Base-by-base conservation (phyloP, 2,329 filamentous ascomycete genomes). In the Fusarium napiforme region DNA sequence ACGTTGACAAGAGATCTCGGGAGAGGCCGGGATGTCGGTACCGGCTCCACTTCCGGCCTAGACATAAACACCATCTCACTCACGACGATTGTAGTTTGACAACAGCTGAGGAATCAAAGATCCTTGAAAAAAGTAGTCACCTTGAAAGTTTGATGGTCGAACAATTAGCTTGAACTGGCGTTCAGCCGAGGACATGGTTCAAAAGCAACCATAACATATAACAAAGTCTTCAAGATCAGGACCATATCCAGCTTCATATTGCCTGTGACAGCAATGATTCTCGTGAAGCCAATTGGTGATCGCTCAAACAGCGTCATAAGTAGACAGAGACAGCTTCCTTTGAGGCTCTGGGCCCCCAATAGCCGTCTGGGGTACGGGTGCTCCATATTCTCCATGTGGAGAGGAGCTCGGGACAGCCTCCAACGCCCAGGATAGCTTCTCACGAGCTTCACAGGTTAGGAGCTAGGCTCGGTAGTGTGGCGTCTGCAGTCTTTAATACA, bases 11-110 rank as follows among this genome's bases (percentile, higher is more conserved):
- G 34, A 59, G 52, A 62, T 62, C 47, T 71, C 71, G 71, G 71
- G 49, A 74, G 70, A 53, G 66, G 45, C 61, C 71, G 71, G 71
- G 60, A 71, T 37, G 65, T 49, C 65, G 52, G 68, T 62, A 40
- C 71, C 71, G 70, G 57, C 67, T 70, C 58, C 61, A 50, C 60
- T 59, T 61, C 65, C 57, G 53, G 57, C 57, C 28, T 42, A 21
- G 32, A 39, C 47, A 47, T 30, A 58, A 40, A 47, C 34, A 58
- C 36, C 52, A 64, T 60, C 59, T 64, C 37, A 37, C 47, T 47
- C 60, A 73, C 42, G 64, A 66, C 34, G 12, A 37, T 42, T 65
- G 32, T 46, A 59, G 43, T 37, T 43, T 52, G 55, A 67, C 36
- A 56, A 26, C 34, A 62, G 56, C 12, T 52, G 34, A 47, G 64